Evolutionary conservation across 108 stramenopile genomes (phyloP).

Genomic region (Skeletonema menzelii): DNA sequence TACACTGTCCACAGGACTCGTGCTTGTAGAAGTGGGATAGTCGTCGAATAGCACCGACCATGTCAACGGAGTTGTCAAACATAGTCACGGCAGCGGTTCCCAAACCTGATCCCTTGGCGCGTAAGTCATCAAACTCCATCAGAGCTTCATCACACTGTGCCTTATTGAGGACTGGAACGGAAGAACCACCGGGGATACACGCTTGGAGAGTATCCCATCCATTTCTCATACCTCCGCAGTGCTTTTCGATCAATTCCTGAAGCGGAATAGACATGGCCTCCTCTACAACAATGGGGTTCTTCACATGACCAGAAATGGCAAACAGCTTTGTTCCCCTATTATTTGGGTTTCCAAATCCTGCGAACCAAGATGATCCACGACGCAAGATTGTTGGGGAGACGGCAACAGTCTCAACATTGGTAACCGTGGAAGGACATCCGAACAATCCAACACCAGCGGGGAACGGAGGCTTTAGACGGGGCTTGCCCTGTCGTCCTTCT

Average conservation of each 20-base stretch:
- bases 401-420: slow-evolving; percentile 99
- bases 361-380: slow-evolving; percentile 97
- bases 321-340: slow-evolving; percentile 99
- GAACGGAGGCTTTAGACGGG: slow-evolving; percentile 99
- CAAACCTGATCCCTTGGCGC: slow-evolving; percentile 90
- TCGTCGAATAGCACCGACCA: slow-evolving; percentile 99
- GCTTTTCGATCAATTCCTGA: slow-evolving; percentile 97
- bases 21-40: slow-evolving; percentile 99
- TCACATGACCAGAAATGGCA: slow-evolving; percentile 98
- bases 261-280: slow-evolving; percentile 99
- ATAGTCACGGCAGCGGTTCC: slow-evolving; percentile 99
- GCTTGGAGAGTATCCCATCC: slow-evolving; percentile 99
- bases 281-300: slow-evolving; percentile 99
- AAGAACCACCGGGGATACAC: slow-evolving; percentile 99
- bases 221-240: slow-evolving; percentile 98
- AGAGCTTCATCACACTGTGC: slow-evolving; percentile 94
- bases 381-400: slow-evolving; percentile 98
- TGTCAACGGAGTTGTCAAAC: slow-evolving; percentile 99
- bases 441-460: slow-evolving; percentile 98
- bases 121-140: slow-evolving; percentile 99
- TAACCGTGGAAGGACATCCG: slow-evolving; percentile 99
- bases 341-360: slow-evolving; percentile 95
- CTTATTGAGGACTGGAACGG: slow-evolving; percentile 98
- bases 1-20: slow-evolving; percentile 99
- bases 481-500: slow-evolving; percentile 96